A percentile compares a stretch with the other conserved stretches of the same genome.
Conservation (phyloP, 345 rosid genomes). For the Luvunga scandens region DNA sequence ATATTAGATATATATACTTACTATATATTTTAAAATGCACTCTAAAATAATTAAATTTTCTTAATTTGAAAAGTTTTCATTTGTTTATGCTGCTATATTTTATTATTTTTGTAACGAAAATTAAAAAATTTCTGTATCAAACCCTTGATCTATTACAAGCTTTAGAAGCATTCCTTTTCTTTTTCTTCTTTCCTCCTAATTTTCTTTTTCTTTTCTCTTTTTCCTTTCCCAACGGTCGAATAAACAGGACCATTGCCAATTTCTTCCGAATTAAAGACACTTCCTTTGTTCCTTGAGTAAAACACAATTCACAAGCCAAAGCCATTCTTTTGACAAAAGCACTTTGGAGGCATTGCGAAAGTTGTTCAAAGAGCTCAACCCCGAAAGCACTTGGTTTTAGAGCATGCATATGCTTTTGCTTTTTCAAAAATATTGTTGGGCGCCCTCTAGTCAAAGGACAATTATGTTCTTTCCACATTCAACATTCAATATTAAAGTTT, state of each 20-base stretch:
- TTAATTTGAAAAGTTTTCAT: too few relatives aligned
- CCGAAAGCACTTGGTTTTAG: not conserved
- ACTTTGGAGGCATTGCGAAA: conserved; percentile 21
- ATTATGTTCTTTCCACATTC: conserved; percentile 15
- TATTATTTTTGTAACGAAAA: too few relatives aligned
- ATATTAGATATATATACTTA: too few relatives aligned
- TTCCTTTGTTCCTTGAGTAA: conserved; percentile 12
- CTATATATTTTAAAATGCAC: too few relatives aligned
- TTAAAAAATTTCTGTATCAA: not conserved
- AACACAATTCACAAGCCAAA: conserved; percentile 1
- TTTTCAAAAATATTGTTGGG: not conserved
- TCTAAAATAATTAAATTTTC: not conserved
- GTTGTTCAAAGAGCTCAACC: conserved; percentile 17
- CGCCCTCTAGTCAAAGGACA: conserved; percentile 17
- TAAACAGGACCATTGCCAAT: conserved; percentile 9
- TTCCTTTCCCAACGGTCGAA: conserved; percentile 20
- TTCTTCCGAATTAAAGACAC: not conserved
- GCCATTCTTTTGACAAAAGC: conserved; percentile 19
- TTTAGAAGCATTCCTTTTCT: not conserved
- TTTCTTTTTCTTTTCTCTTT: not conserved
- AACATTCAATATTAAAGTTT: not conserved
- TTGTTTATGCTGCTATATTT: not conserved
- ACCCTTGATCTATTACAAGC: not conserved
- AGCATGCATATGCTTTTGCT: conserved; percentile 1
- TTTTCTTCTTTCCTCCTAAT: not conserved